Base-by-base conservation (phyloP, 192 early-diverging fungal species). In the Glomus cerebriforme region DNA sequence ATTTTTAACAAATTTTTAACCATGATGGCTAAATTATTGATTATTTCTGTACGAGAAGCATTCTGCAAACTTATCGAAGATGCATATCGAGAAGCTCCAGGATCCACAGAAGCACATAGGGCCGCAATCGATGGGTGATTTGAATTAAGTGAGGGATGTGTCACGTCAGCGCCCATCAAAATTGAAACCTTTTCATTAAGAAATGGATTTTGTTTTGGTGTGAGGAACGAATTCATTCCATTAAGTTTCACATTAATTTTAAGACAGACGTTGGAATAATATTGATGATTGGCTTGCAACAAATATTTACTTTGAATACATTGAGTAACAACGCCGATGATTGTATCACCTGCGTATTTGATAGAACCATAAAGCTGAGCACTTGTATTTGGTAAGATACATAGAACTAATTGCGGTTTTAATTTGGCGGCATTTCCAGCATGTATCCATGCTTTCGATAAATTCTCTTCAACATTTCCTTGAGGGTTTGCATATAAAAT, bases 221-320 rank as follows among this genome's bases (percentile, higher is more conserved):
- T 79, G 39, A 98, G 80, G 78, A 86, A 91, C 24, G 90, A 87
- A 85, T 97, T 97, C 86, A 91, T 92, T 0, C 13, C 47, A 49
- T 3, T 49, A 49, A 49, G 89, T 87, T 98, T 97, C 47, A 92
- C 89, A 83, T 98, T 98, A 75, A 97, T 90, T 87, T 98, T 98
- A 34, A 98, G 85, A 75, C 92, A 94, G 24, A 98, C 92, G 72
- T 97, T 98, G 19, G 95, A 96, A 76, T 93, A 96, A 87, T 98
- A 98, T 86, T 97, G 96, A 37, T 90, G 79, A 81, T 92, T 96
- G n/a, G 93, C 86, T 24, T 85, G 80, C 81, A 87, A 87, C 79
- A 49, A 3, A 49, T 49, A 17, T 80, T 90, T 94, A 22, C 88
- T 85, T 78, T 94, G 95, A 75, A 97, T 89, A 82, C 96, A 98